Evolutionary conservation across 306 rosid genomes (phyloP).

Genomic region (Oemleria cerasiformis): DNA sequence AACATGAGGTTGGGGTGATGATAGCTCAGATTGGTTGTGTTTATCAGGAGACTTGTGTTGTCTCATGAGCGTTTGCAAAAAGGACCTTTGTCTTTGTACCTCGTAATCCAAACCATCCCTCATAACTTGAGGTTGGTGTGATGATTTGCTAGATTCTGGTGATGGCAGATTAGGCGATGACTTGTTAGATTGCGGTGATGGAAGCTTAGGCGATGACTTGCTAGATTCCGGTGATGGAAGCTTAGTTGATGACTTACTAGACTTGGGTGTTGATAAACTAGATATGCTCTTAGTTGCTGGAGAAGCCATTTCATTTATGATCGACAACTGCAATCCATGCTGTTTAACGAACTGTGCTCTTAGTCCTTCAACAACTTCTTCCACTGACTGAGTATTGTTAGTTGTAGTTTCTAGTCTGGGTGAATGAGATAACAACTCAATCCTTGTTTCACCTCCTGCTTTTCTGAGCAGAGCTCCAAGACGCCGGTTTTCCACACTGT

Average conservation of each 20-base stretch:
- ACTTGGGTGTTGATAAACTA: slow-evolving; percentile 25
- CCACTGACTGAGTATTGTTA: background rate
- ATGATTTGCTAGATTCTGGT: slow-evolving; percentile 6
- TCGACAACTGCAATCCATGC: slow-evolving; percentile 15
- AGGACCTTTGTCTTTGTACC: slow-evolving; percentile 20
- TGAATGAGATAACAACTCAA: slow-evolving; percentile 31
- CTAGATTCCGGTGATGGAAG: no score
- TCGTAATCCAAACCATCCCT: slow-evolving; percentile 25
- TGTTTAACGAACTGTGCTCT: slow-evolving; percentile 5
- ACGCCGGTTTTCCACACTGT: slow-evolving; percentile 36
- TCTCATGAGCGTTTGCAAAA: slow-evolving; percentile 13
- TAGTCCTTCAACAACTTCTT: slow-evolving; percentile 3
- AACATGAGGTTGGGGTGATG: slow-evolving; percentile 31
- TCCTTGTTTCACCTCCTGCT: slow-evolving; percentile 52
- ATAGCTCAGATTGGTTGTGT: background rate
- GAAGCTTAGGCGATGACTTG: slow-evolving; percentile 2
- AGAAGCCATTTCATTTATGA: slow-evolving; percentile 6
- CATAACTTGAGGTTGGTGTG: slow-evolving; percentile 25
- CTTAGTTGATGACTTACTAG: slow-evolving; percentile 19
- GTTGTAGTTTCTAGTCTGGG: slow-evolving; percentile 14
- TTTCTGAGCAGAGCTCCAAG: slow-evolving; percentile 33
- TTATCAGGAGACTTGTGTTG: slow-evolving; percentile 27
- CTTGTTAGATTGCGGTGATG: slow-evolving; percentile 6
- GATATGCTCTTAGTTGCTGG: slow-evolving; percentile 3
- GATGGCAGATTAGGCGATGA: background rate